A percentile compares a stretch with the other conserved stretches of the same genome.
Conservation (phyloP, 2,329 filamentous ascomycete species). For the Botrytis galanthina region DNA sequence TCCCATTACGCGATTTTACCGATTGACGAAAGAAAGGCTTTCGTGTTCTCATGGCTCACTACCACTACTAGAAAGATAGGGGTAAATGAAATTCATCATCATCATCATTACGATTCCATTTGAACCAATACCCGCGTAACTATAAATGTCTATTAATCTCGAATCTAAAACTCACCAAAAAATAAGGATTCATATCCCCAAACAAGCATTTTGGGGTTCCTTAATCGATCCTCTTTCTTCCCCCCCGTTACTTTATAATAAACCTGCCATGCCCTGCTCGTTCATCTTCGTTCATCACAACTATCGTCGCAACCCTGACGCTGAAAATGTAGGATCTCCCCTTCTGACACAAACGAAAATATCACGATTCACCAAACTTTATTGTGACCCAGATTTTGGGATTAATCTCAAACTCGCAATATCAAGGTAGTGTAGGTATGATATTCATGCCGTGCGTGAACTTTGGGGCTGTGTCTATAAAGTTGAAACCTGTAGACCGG, state of each 20-base stretch:
- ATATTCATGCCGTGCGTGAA: background rate
- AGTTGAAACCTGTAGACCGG: background rate
- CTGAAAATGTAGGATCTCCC: background rate
- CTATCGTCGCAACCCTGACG: background rate
- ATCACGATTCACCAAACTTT: background rate
- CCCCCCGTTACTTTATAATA: background rate
- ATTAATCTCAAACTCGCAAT: slow-evolving; percentile 1
- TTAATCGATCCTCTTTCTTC: background rate
- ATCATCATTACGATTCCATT: background rate
- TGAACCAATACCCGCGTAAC: background rate
- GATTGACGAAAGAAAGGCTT: background rate
- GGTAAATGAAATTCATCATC: background rate
- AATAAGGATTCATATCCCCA: background rate
- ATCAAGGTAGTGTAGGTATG: background rate
- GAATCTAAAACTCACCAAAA: background rate
- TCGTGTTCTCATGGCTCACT: background rate
- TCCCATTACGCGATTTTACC: background rate
- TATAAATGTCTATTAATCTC: background rate
- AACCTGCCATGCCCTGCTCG: background rate
- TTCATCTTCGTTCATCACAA: background rate
- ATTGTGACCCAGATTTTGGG: background rate
- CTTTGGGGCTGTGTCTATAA: background rate
- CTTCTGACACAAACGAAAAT: background rate
- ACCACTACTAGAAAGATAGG: background rate
- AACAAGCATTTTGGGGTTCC: background rate